These are phyloP conservation scores for Zoysia pacifica DNA, from an alignment of 176 grass and related monocot genomes.

Conservation along the genomic window DNA sequence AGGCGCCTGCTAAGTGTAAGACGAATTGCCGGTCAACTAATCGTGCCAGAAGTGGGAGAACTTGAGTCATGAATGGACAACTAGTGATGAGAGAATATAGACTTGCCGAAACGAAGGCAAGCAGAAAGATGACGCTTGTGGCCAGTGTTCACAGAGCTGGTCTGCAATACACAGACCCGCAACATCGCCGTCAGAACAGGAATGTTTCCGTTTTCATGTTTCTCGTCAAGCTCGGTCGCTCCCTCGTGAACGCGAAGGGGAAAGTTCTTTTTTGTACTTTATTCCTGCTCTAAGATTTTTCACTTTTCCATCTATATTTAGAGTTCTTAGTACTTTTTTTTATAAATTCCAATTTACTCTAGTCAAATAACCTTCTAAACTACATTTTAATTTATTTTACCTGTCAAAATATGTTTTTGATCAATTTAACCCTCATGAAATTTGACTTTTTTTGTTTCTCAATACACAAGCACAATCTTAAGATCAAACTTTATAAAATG, in stretches of 20 bases:
- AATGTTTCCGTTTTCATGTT: not conserved
- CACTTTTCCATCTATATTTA: no score
- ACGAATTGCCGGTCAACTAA: not conserved
- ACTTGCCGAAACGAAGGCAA: not conserved
- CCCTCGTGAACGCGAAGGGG: not conserved
- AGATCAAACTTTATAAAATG: no score
- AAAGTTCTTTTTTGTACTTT: no score
- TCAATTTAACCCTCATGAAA: no score
- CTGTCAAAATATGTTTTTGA: no score
- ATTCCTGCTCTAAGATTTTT: no score
- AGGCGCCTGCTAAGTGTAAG: not conserved
- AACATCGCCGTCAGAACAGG: not conserved
- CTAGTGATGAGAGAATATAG: not conserved
- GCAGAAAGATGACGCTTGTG: not conserved
- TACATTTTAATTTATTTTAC: no score
- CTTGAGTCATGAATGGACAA: not conserved
- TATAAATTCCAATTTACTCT: no score
- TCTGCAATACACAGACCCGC: not conserved
- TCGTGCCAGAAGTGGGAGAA: not conserved
- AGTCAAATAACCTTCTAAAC: no score
- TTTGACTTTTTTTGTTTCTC: no score
- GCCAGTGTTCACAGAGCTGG: not conserved
- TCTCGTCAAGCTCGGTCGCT: not conserved
- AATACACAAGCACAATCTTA: no score
- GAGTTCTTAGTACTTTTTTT: no score